Evolutionary conservation across 73 alveolate species (phyloP).

Genomic region (Paramecium octaurelia): DNA sequence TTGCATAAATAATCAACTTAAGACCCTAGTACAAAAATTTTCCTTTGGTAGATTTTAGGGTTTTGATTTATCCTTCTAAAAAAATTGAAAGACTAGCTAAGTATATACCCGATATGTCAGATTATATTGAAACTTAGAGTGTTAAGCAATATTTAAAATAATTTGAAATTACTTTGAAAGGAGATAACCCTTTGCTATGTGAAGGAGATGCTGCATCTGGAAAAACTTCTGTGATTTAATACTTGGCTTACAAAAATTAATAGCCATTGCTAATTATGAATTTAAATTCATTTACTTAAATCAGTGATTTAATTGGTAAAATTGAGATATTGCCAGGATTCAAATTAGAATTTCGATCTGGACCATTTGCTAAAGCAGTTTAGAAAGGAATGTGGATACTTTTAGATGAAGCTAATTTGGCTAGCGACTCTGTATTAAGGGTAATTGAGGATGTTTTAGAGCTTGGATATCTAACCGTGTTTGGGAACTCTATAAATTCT

Average conservation of each 20-base stretch:
- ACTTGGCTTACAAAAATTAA: neutral
- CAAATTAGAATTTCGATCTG: neutral
- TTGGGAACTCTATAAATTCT: neutral
- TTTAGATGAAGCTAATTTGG: neutral
- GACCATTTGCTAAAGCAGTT: neutral
- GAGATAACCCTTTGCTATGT: neutral
- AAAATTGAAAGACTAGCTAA: too few relatives aligned
- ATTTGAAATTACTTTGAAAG: neutral
- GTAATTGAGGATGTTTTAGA: neutral
- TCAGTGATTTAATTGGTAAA: neutral
- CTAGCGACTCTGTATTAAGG: neutral
- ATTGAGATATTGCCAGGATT: neutral
- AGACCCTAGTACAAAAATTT: too few relatives aligned
- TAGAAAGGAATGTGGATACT: neutral
- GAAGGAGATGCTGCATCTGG: neutral
- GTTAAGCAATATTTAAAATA: neutral
- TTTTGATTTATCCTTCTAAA: too few relatives aligned
- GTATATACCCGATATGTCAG: neutral
- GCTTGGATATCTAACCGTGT: neutral
- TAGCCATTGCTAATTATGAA: neutral
- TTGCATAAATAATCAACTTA: too few relatives aligned
- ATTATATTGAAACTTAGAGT: neutral
- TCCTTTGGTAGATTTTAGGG: too few relatives aligned
- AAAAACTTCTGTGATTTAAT: neutral
- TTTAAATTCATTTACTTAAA: neutral